These are phyloP conservation scores for Xylaria multiplex DNA, from an alignment of 2,329 filamentous ascomycete species.

Conservation along the genomic window DNA sequence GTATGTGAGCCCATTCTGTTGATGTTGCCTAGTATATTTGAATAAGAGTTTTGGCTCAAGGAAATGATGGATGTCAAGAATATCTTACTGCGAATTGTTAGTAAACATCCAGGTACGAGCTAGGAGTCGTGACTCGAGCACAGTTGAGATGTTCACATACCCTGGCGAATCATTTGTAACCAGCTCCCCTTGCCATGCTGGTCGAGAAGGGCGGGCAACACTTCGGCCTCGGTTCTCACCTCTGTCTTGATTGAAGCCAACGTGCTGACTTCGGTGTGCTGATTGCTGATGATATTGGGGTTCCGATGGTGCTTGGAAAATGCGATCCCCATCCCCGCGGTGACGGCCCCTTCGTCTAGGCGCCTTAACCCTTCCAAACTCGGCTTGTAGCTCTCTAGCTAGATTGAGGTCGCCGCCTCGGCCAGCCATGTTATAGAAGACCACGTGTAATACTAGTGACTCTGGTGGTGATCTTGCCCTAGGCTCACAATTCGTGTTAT, in stretches of 20 bases:
- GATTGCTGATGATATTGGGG: neutral
- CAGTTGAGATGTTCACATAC: slow-evolving; percentile 15
- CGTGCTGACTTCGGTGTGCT: neutral
- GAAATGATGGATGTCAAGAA: neutral
- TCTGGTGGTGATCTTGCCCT: neutral
- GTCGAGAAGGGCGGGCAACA: neutral
- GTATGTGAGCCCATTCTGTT: slow-evolving; percentile 1
- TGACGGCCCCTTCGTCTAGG: neutral
- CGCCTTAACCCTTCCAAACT: slow-evolving; percentile 17
- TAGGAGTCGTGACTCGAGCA: neutral
- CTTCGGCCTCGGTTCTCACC: neutral
- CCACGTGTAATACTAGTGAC: neutral
- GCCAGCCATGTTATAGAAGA: slow-evolving; percentile 18
- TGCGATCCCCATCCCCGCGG: neutral
- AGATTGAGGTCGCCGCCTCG: slow-evolving; percentile 29
- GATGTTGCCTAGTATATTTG: neutral
- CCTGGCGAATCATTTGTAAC: slow-evolving; percentile 19
- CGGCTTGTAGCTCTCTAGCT: slow-evolving; percentile 28
- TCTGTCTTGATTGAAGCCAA: neutral
- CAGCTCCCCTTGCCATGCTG: slow-evolving; percentile 6
- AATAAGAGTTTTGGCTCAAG: slow-evolving; percentile 1
- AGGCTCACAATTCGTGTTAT: neutral
- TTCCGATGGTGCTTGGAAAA: neutral
- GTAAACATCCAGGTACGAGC: neutral
- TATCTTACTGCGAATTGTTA: slow-evolving; percentile 24